Base-by-base conservation (phyloP, 768 basidiomycete genomes). In the Tephrocybe sp. region DNA sequence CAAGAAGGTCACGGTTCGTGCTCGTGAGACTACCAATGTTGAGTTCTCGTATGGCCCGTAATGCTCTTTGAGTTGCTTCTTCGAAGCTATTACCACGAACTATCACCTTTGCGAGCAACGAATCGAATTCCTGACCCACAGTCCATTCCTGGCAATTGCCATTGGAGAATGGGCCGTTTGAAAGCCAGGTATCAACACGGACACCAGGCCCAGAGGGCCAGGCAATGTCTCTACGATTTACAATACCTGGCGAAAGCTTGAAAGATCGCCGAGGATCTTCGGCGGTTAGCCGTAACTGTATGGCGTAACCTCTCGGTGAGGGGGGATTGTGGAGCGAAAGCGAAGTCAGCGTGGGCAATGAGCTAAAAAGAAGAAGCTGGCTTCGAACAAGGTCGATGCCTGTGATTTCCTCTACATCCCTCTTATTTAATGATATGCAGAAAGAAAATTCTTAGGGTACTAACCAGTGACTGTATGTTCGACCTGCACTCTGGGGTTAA, bases 281-380 rank as follows among this genome's bases (percentile, higher is more conserved):
- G n/a, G 91, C 92, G 22, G 89, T 93, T 63, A 95, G 71, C 57
- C 92, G 88, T 59, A 90, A 87, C 62, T 95, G 92, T 48, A 95
- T 89, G 6, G 91, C 89, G 59, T 81, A 84, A 12, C 87, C 61
- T 85, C 86, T 54, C 13, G 76, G 72, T 63, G 87, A 83, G 30
- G 83, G 79, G 26, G 87, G 83, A 62, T 83, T 78, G 7, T 80
- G 77, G 44, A 92, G 71, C 34, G 82, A 83, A 49, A 93, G 82
- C 59, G 87, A 83, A 7, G 82, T 74, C 26, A 93, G 79, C 9
- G 83, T 81, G 1, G 86, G 82, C 47, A 84, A 82, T 12, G 85
- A 82, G 6, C 62, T 57, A 22, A 90, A 92, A 50, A 95, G 87
- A 64, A 91, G 89, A 56, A 95, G 87, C 67, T 94, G 92, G 2